Base-by-base conservation (phyloP, 106 monocot genomes). In the Dendrobium chrysotoxum region DNA sequence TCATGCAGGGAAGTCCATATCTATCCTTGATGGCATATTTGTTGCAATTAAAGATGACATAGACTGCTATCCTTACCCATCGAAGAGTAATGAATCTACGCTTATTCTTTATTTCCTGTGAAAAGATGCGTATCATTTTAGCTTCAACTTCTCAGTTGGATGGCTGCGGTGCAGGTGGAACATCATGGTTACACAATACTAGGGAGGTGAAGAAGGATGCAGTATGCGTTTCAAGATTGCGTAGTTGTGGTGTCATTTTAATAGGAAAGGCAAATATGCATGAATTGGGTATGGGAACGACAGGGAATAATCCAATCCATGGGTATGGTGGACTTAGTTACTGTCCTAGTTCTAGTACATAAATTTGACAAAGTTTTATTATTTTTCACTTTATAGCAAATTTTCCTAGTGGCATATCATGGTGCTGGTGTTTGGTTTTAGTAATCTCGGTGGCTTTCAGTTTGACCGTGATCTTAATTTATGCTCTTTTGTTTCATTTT, bases 241-340 rank as follows among this genome's bases (percentile, higher is more conserved):
- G 95, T 30, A 88, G 80, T 75, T 93, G 95, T 87, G 99, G 99
- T 75, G 93, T 87, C 10, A 86, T 99, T 72, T 84, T 95, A 70
- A 91, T 99, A 61, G 99, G 99, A 18, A 99, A 99, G 82, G 99
- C 95, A 83, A 95, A 95, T 54, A 99, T 99, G 99, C 92, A 99
- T 86, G 99, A 99, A 72, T 77, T 99, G 38, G 99, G 99, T n/a
- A 80, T 95, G 83, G 99, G 99, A 25, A 88, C 88, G 17, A 93
- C 99, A 40, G 99, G 99, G 80, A 99, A 90, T 81, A 99, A 99
- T 88, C 89, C 99, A 80, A 91, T 87, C 76, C 87, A 99, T 85
- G 99, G 99, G 99, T 99, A 81, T 42, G 78, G 6, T 67, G 16
- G n/a, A 87, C 67, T 58, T 2, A 41, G 23, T 26, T 46, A 28